A percentile compares a stretch with the other conserved stretches of the same genome.
These are phyloP conservation scores for Penicillium rolfsii DNA, from an alignment of 2,329 filamentous ascomycete genomes.

Conservation along the genomic window DNA sequence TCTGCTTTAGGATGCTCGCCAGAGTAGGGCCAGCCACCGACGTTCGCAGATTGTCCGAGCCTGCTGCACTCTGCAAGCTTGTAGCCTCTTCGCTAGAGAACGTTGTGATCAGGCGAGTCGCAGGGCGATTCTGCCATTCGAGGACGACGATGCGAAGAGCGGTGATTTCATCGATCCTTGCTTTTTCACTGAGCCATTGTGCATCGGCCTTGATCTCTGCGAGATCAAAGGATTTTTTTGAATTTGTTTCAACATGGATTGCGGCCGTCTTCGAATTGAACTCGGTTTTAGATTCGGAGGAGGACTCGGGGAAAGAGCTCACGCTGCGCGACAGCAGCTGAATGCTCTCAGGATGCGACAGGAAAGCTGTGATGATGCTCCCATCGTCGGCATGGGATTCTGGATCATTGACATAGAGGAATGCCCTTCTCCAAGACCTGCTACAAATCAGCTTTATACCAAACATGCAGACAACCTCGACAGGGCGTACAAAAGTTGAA, in stretches of 20 bases:
- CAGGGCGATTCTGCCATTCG: slow-evolving; percentile 81
- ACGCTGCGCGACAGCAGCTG: slow-evolving; percentile 70
- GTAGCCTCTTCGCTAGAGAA: slow-evolving; percentile 77
- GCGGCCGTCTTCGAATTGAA: slow-evolving; percentile 86
- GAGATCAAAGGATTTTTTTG: slow-evolving; percentile 70
- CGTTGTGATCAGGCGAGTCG: slow-evolving; percentile 69
- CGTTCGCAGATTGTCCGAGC: slow-evolving; percentile 63
- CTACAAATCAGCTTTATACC: slow-evolving; percentile 27
- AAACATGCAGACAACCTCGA: not conserved
- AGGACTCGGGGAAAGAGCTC: slow-evolving; percentile 67
- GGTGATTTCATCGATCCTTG: slow-evolving; percentile 76
- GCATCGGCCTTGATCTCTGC: slow-evolving; percentile 82
- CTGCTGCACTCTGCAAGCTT: slow-evolving; percentile 74
- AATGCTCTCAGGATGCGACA: slow-evolving; percentile 70
- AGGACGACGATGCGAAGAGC: slow-evolving; percentile 78
- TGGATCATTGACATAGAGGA: slow-evolving; percentile 53
- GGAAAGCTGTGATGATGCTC: slow-evolving; percentile 67
- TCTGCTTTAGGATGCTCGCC: slow-evolving; percentile 40
- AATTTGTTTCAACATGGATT: slow-evolving; percentile 75
- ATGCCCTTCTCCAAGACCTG: slow-evolving; percentile 65
- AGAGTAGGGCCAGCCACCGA: slow-evolving; percentile 53
- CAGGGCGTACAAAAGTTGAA: slow-evolving; percentile 69
- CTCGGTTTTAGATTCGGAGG: slow-evolving; percentile 65
- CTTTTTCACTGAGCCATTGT: slow-evolving; percentile 79
- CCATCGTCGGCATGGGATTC: slow-evolving; percentile 54